These are phyloP conservation scores for Trichoderma guizhouense DNA, from an alignment of 2,329 filamentous ascomycete species.

Conservation along the genomic window DNA sequence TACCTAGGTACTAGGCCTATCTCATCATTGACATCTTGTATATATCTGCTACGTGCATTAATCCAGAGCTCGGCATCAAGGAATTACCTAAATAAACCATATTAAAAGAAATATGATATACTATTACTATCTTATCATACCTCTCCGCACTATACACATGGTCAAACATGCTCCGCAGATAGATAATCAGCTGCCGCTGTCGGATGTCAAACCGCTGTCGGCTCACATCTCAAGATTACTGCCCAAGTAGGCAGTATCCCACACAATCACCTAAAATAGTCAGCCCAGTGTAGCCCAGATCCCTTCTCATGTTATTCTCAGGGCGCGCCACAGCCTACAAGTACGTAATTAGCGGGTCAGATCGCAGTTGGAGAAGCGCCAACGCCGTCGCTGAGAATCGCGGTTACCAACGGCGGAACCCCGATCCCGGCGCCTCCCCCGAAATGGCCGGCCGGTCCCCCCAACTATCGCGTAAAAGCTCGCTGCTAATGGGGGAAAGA, in stretches of 20 bases:
- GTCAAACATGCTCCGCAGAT: background rate
- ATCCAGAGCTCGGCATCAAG: background rate
- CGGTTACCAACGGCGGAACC: slow-evolving; percentile 19
- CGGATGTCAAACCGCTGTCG: background rate
- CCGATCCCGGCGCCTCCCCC: slow-evolving; percentile 19
- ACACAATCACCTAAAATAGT: background rate
- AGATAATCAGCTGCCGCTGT: background rate
- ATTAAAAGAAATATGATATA: background rate
- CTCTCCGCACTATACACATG: background rate
- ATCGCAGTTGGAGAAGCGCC: slow-evolving; percentile 2
- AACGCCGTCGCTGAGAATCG: background rate
- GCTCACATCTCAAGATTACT: slow-evolving; percentile 1
- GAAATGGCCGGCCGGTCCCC: background rate
- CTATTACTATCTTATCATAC: background rate
- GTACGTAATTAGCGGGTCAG: slow-evolving; percentile 2
- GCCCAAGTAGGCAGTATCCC: background rate
- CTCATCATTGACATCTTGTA: background rate
- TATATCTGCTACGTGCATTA: background rate
- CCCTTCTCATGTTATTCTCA: background rate
- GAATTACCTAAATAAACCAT: background rate
- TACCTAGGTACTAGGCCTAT: background rate
- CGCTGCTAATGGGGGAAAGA: background rate
- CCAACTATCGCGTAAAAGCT: slow-evolving; percentile 9
- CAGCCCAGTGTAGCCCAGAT: background rate
- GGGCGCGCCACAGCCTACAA: background rate